Evolutionary conservation across 2,329 filamentous ascomycete species (phyloP).

Genomic region (Xylaria sp.): DNA sequence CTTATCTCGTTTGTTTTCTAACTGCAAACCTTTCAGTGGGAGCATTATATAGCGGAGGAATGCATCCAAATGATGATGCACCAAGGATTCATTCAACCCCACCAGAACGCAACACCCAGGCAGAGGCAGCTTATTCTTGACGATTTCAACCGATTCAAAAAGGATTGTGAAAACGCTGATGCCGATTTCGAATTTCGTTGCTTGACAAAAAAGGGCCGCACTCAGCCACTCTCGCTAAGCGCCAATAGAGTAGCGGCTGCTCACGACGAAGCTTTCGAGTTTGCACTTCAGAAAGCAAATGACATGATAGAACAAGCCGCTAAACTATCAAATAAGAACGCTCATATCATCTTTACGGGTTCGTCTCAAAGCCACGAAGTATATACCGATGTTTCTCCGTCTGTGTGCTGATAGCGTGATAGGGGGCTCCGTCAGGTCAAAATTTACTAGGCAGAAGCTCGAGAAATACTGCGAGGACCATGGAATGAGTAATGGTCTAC

Average conservation of each 20-base stretch:
- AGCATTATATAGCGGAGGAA: constrained; percentile 3
- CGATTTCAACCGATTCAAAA: constrained; percentile 8
- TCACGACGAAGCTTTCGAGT: neutral
- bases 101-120: neutral
- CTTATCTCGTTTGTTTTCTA: neutral
- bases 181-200: neutral
- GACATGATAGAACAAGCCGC: constrained; percentile 5
- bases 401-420: neutral
- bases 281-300: constrained; percentile 3
- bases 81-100: neutral
- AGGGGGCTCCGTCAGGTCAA: constrained; percentile 5
- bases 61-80: neutral
- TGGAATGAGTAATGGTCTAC: neutral
- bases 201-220: neutral
- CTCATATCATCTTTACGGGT: constrained; percentile 1
- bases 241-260: neutral
- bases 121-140: neutral
- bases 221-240: neutral
- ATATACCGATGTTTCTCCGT: too few species aligned
- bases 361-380: neutral
- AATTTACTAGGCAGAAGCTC: neutral
- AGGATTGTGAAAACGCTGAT: neutral
- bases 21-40: neutral
- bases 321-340: neutral
- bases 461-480: neutral